Percentiles rank a stretch among this genome's conserved stretches.
Evolutionary conservation across 768 basidiomycete species (phyloP).

Genomic region (Calocera viscosa): DNA sequence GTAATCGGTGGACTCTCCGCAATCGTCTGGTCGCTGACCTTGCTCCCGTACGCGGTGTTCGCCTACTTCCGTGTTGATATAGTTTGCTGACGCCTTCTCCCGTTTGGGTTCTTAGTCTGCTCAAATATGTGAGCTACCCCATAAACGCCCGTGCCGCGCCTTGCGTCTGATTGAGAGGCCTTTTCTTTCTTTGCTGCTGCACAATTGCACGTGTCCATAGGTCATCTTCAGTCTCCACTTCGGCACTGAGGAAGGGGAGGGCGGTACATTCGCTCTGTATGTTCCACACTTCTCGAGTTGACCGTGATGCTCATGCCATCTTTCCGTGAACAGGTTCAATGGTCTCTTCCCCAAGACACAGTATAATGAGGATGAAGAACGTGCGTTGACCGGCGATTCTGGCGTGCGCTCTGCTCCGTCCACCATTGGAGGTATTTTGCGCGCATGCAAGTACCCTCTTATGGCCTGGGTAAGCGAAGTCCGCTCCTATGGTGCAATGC

Average conservation of each 20-base stretch:
- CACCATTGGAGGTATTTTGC: constrained; percentile 23
- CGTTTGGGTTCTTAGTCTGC: background rate
- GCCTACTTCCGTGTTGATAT: constrained; percentile 28
- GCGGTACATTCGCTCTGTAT: constrained; percentile 49
- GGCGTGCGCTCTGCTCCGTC: constrained; percentile 19
- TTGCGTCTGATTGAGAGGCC: constrained; percentile 1
- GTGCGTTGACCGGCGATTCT: constrained; percentile 41
- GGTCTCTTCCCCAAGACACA: constrained; percentile 43
- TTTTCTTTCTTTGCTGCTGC: constrained; percentile 39
- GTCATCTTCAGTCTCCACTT: constrained; percentile 11
- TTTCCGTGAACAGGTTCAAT: constrained; percentile 30
- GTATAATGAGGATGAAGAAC: constrained; percentile 37
- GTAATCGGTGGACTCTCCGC: constrained; percentile 50
- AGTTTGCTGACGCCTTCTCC: constrained; percentile 39
- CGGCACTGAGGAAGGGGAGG: constrained; percentile 38
- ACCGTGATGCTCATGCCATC: constrained; percentile 11
- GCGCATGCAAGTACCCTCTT: constrained; percentile 33
- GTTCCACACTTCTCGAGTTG: constrained; percentile 6
- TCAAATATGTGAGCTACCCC: background rate
- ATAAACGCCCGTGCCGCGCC: background rate
- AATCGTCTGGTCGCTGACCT: constrained; percentile 51
- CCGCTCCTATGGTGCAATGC: no score
- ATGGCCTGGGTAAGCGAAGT: constrained; percentile 48
- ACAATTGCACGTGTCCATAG: constrained; percentile 37
- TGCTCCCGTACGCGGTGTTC: constrained; percentile 32